Base-by-base conservation (phyloP, 306 rosid genomes). In the Boehmeria nivea region DNA sequence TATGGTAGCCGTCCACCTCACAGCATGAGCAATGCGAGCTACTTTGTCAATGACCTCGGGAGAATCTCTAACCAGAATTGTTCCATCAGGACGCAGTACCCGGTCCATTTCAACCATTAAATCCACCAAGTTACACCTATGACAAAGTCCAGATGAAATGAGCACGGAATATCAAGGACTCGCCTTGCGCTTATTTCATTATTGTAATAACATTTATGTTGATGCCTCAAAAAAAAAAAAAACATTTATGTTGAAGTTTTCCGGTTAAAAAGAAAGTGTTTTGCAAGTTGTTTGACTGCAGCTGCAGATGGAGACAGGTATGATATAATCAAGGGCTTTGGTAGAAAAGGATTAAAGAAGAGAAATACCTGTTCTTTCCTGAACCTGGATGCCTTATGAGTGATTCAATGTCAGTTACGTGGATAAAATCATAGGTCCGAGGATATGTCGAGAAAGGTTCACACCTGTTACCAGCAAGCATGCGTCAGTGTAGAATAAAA, bases 361-460 rank as follows among this genome's bases (percentile, higher is more conserved):
- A 28, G 47, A 61, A 20, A 58, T 79, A 87, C 99, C 96, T 87
- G 78, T 28, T 75, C 51, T 83, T 83, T 28, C 86, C 74, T 33
- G 93, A 74, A 66, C 70, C 77, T 62, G 75, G 78, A 77, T 78
- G 80, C 58, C 77, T 83, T 60, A 72, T 64, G 63, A 93, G 99
- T 25, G 94, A 93, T 60, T 85, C 95, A 64, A 93, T 83, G 66
- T 73, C 71, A 24, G 86, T 16, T 33, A 83, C 95, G 28, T 93
- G 99, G 71, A 93, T 83, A 56, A 93, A 74, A 51, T 93, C 99
- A 52, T 93, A 87, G 34, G 86, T 70, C 43, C 99, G 96, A 33
- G 99, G 99, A 71, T 93, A 93, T 0, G 99, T 93, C 17, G 99
- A 93, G 84, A 93, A 93, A 42, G 99, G 99, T 71, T 93, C 99